phyloP scores from a whole-genome alignment of 306 rosid genomes.

The Fragaria vesca region DNA sequence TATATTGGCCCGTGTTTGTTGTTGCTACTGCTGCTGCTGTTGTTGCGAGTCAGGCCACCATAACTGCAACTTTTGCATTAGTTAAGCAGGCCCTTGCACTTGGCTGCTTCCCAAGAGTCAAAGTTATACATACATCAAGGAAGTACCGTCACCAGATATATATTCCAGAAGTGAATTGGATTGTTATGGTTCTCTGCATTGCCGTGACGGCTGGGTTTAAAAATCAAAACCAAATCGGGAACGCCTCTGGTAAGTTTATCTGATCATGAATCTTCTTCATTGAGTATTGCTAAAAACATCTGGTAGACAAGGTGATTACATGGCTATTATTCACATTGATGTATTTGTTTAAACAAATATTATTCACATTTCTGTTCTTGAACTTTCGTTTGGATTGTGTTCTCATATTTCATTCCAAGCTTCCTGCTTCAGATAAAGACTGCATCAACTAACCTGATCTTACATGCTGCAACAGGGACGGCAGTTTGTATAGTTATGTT shows the following conservation, averaged over 20 bases:
- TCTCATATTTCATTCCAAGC: background rate
- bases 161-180: conserved; percentile 92
- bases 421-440: conserved; percentile 1
- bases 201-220: conserved; percentile 90
- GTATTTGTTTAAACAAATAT: background rate
- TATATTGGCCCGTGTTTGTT: conserved; percentile 95
- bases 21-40: conserved; percentile 95
- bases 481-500: conserved; percentile 90
- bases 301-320: background rate
- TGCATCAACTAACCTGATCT: conserved; percentile 10
- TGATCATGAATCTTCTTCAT: background rate
- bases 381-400: background rate
- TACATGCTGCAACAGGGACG: conserved; percentile 65
- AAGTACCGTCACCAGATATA: conserved; percentile 83
- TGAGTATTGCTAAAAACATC: background rate
- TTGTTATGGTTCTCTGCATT: conserved; percentile 94
- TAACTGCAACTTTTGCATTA: conserved; percentile 84
- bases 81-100: conserved; percentile 93
- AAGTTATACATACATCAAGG: conserved; percentile 88
- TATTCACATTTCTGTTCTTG: background rate
- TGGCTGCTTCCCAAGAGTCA: conserved; percentile 96
- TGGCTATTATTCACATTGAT: too few relatives aligned
- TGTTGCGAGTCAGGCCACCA: conserved; percentile 94
- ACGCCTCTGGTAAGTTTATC: conserved; percentile 73
- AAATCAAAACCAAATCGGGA: conserved; percentile 91